Base-by-base conservation (phyloP, 2,329 filamentous ascomycete species). In the Rhynchosporium agropyri region DNA sequence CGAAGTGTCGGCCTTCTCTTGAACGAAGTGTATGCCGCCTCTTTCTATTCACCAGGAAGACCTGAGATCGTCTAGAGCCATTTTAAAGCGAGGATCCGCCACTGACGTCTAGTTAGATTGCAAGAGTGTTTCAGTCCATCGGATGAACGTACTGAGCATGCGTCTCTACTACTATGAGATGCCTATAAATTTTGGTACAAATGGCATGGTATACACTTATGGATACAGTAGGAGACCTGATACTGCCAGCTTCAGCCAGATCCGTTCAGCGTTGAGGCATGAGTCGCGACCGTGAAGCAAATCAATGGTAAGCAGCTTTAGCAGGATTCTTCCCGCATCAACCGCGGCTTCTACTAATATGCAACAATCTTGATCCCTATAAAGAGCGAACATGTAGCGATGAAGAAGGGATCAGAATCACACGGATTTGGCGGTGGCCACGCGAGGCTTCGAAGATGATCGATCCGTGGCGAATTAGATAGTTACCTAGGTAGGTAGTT, bases 131-230 rank as follows among this genome's bases (percentile, higher is more conserved):
- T 10, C 33, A 10, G 9, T 10, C 3, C 31, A 12, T 36, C 38
- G 45, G 51, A 50, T 43, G 43, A 56, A 43, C 45, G 8, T n/a
- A 49, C 20, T 50, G 42, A 31, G 4, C 51, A 56, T 61, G 51
- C 50, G 59, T 43, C 26, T 13, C 9, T 31, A 26, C 26, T 58
- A 48, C 36, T 20, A 6, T n/a, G 40, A 43, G 13, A 12, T 12
- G 12, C 10, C 12, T 43, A 4, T n/a, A 12, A 10, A 40, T 40
- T n/a, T 55, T 40, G 38, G 26, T 40, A 15, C 15, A 43, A 43
- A 4, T 13, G 40, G 4, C 4, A 43, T 43, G 13, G 4, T 15
- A 7, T 8, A 12, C 15, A 43, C 12, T 43, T n/a, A 4, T 43
- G 4, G 10, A 15, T 13, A 12, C 15, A 12, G 10, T 12, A 36